These are phyloP conservation scores for Euptelea pleiosperma DNA, from an alignment of 164 flowering plant genomes.

Conservation along the genomic window DNA sequence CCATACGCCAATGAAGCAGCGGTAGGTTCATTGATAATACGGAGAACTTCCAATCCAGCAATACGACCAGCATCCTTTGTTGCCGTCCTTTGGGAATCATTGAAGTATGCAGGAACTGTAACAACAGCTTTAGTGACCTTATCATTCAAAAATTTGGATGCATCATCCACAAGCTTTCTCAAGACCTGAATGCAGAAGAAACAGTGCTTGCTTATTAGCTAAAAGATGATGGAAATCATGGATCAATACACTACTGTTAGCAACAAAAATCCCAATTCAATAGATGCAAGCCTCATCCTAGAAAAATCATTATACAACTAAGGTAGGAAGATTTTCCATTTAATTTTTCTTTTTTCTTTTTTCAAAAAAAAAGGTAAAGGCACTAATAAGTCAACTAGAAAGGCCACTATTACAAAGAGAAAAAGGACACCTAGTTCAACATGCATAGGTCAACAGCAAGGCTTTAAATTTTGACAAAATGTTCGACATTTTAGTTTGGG, in stretches of 20 bases:
- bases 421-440: no score
- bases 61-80: conserved; percentile 97
- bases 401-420: no score
- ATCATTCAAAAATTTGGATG: conserved; percentile 89
- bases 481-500: no score
- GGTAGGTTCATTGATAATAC: conserved; percentile 92
- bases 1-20: conserved; percentile 98
- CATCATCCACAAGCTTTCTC: conserved; percentile 96
- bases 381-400: no score
- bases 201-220: background rate
- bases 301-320: background rate
- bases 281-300: background rate
- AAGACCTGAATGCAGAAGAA: conserved; percentile 46
- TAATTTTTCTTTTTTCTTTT: no score
- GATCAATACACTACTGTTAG: background rate
- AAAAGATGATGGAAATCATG: background rate
- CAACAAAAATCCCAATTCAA: background rate
- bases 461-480: no score
- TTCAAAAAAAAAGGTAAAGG: no score
- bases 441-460: no score
- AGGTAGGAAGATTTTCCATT: no score
- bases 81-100: conserved; percentile 96
- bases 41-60: conserved; percentile 88
- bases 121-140: conserved; percentile 93
- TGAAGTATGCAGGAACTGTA: conserved; percentile 94